These are phyloP conservation scores for Metarhizium brunneum DNA, from an alignment of 2,329 filamentous ascomycete genomes.

Conservation along the genomic window DNA sequence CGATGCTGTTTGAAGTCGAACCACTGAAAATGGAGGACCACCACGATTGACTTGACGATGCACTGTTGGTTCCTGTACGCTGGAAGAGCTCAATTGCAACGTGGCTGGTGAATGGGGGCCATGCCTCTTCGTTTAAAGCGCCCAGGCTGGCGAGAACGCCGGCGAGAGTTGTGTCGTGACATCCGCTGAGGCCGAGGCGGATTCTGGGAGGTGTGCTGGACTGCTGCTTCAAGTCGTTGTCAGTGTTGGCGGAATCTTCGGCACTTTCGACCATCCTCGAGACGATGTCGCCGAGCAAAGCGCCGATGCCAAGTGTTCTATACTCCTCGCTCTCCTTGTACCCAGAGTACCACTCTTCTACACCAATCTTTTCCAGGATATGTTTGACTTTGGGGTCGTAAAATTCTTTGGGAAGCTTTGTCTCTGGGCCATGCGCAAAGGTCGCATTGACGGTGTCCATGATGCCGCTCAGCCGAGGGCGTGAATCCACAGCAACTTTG, in stretches of 20 bases:
- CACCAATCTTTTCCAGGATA: constrained; percentile 65
- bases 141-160: constrained; percentile 70
- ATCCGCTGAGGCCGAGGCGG: constrained; percentile 73
- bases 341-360: constrained; percentile 90
- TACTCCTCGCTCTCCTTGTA: constrained; percentile 82
- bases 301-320: constrained; percentile 79
- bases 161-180: constrained; percentile 89
- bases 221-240: constrained; percentile 35
- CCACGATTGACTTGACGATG: constrained; percentile 15
- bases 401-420: constrained; percentile 73
- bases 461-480: constrained; percentile 77
- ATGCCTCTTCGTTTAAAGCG: constrained; percentile 61
- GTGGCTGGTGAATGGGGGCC: constrained; percentile 92
- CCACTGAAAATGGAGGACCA: constrained; percentile 18
- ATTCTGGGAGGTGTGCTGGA: constrained; percentile 31
- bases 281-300: constrained; percentile 74
- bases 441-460: constrained; percentile 93
- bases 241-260: constrained; percentile 45
- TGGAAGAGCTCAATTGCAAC: constrained; percentile 86
- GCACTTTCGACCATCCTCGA: constrained; percentile 61
- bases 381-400: constrained; percentile 66
- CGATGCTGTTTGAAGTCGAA: constrained; percentile 37
- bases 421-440: constrained; percentile 65
- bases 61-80: constrained; percentile 26
- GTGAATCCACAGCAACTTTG: constrained; percentile 71